phyloP scores from a whole-genome alignment of 768 basidiomycete species.

The Pholiota microspora region DNA sequence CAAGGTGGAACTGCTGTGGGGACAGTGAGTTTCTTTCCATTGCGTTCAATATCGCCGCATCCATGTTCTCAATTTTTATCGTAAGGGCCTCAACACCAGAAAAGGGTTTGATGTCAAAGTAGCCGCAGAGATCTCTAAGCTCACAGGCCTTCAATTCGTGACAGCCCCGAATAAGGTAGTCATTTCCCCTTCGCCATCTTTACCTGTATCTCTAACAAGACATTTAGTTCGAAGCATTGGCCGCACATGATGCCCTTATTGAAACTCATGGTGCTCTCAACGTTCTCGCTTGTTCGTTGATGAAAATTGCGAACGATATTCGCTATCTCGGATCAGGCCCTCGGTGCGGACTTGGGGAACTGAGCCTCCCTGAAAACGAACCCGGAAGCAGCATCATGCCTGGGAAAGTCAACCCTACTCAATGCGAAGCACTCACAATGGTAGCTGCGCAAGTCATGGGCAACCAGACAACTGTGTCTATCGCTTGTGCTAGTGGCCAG shows the following conservation, averaged over 20 bases:
- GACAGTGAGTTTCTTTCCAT: constrained; percentile 71
- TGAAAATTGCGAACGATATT: constrained; percentile 99
- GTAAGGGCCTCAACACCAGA: constrained; percentile 92
- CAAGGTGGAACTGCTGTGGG: constrained; percentile 99
- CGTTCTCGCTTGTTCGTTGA: constrained; percentile 91
- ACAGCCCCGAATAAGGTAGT: constrained; percentile 96
- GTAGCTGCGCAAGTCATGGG: constrained; percentile 98
- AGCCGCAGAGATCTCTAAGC: constrained; percentile 85
- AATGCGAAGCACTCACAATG: constrained; percentile 99
- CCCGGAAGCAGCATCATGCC: constrained; percentile 99
- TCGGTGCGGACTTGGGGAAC: constrained; percentile 94
- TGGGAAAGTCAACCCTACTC: constrained; percentile 99
- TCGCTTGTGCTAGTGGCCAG: constrained; percentile 94
- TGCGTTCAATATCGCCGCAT: background rate
- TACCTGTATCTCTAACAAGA: constrained; percentile 3
- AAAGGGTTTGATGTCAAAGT: constrained; percentile 96
- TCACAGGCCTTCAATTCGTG: constrained; percentile 88
- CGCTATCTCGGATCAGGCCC: constrained; percentile 97
- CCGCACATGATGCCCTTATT: constrained; percentile 96
- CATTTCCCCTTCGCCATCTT: constrained; percentile 10
- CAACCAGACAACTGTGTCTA: constrained; percentile 89
- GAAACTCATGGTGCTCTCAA: constrained; percentile 97
- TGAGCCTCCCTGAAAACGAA: constrained; percentile 95
- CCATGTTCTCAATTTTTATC: constrained; percentile 11
- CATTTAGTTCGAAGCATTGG: constrained; percentile 90